Base-by-base conservation (phyloP, 2,329 filamentous ascomycete species). In the Arthrobotrys megalospora region DNA sequence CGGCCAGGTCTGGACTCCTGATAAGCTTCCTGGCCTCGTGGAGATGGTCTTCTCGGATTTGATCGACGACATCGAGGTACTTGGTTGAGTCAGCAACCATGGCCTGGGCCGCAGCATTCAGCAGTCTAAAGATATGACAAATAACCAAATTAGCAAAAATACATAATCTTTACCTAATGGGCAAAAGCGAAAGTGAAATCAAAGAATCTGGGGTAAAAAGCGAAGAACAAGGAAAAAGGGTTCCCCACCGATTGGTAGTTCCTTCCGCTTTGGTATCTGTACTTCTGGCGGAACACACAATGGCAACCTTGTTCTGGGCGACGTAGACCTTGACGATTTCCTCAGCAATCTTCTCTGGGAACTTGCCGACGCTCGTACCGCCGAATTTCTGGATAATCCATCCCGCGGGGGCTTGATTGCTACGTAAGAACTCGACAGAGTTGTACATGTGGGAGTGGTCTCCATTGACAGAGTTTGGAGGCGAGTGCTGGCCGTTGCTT, bases 311-410 rank as follows among this genome's bases (percentile, higher is more conserved):
- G 83, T 93, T 91, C 72, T 89, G 86, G 68, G 86, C 86, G 69
- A 96, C 85, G 83, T 87, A 88, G 19, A 88, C 86, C 81, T 90
- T 91, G 48, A 69, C 65, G 83, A 95, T 93, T 82, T 92, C 88
- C 81, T 90, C 88, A 32, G 91, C 90, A 82, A 92, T 91, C 84
- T 91, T 91, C 81, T 89, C 88, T 65, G 94, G 91, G 82, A 97
- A 97, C 86, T 98, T 98, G 82, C 95, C 96, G 64, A 98, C 92
- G 83, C 93, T 97, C 65, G 95, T 99, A 64, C 95, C 95, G 80
- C 94, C 94, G 84, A 97, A 97, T 85, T 97, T 97, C 84, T 97
- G 94, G 63, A 97, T 92, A 34, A 97, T 88, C 94, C 94, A 97
- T 81, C 87, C 75, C 24, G 75, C 75, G 28, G 75, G 67, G 47